Percentiles rank a stretch among this genome's conserved stretches.
These are phyloP conservation scores for Asclepias syriaca DNA, from an alignment of 257 asterid genomes.

Conservation along the genomic window DNA sequence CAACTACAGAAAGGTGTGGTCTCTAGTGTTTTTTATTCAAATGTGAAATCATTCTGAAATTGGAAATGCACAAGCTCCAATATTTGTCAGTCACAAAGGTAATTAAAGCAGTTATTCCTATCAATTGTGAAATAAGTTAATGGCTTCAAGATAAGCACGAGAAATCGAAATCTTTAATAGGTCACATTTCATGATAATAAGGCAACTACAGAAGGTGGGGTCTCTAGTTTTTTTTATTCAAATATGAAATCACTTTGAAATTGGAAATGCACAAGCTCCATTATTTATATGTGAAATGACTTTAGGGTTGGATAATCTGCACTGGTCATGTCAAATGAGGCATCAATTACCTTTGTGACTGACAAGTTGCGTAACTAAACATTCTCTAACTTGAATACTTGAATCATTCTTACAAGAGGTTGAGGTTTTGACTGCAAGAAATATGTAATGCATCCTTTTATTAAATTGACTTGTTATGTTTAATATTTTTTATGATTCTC, in stretches of 20 bases:
- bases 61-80: neutral
- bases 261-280: neutral
- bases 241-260: neutral
- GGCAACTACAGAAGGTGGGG: neutral
- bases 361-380: neutral
- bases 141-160: neutral
- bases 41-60: neutral
- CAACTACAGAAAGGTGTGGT: neutral
- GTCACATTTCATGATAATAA: neutral
- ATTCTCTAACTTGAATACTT: neutral
- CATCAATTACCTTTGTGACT: neutral
- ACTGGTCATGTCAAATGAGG: neutral
- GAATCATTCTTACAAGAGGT: neutral
- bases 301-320: neutral
- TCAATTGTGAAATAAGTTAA: too few relatives aligned
- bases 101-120: neutral
- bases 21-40: neutral
- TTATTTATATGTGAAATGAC: neutral
- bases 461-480: neutral
- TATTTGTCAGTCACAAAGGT: neutral
- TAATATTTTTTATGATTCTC: neutral
- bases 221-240: neutral
- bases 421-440: neutral
- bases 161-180: neutral
- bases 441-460: neutral